Evolutionary conservation across 495 filamentous ascomycete species (phyloP).

Genomic region (Talaromyces wortmannii): DNA sequence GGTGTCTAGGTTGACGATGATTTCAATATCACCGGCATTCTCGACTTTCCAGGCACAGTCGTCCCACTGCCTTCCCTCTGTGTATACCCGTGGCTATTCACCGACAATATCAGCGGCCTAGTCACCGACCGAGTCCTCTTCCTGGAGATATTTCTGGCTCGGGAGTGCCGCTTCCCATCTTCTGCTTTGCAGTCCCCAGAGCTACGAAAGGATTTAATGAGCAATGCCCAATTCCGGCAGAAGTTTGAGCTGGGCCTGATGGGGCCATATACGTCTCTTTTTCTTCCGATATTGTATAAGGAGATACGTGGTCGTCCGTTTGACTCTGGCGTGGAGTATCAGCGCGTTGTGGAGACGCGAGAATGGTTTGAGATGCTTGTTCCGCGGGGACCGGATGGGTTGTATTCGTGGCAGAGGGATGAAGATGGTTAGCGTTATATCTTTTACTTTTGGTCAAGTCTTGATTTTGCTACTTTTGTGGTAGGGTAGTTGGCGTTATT

Average conservation of each 20-base stretch:
- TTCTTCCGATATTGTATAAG: background rate
- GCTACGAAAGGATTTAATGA: background rate
- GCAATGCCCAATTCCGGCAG: background rate
- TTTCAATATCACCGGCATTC: background rate
- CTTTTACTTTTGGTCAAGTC: no score
- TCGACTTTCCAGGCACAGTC: constrained; percentile 1
- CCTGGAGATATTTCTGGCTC: background rate
- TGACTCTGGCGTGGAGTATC: background rate
- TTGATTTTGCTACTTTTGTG: no score
- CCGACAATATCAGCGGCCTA: background rate
- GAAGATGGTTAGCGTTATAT: no score
- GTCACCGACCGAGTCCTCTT: background rate
- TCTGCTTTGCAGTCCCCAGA: background rate
- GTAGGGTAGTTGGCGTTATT: no score
- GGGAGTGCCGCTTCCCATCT: background rate
- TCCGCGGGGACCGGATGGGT: background rate
- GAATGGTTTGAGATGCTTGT: background rate
- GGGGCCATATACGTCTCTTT: background rate
- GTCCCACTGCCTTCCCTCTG: background rate
- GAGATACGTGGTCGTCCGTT: background rate
- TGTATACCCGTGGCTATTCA: background rate
- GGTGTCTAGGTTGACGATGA: background rate
- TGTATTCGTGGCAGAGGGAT: background rate
- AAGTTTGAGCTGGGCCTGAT: background rate
- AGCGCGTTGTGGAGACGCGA: background rate